These are phyloP conservation scores for Staphylotrichum longicolle DNA, from an alignment of 495 filamentous ascomycete species.

Conservation along the genomic window DNA sequence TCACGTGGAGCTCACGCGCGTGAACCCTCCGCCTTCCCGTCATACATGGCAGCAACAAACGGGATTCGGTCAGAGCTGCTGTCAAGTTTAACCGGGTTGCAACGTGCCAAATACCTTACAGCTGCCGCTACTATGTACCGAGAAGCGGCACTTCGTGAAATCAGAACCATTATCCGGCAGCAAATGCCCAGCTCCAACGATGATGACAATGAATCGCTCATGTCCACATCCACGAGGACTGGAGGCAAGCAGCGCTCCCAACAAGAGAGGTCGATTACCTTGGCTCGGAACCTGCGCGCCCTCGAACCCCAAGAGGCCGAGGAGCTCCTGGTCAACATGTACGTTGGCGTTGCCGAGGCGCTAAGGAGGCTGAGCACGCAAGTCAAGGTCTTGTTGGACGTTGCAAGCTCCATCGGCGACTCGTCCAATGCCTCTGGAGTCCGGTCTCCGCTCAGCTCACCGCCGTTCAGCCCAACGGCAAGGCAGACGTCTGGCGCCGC, in stretches of 20 bases:
- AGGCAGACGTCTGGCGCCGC: constrained; percentile 28
- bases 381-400: constrained; percentile 92
- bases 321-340: constrained; percentile 75
- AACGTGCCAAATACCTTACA: constrained; percentile 71
- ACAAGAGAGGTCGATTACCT: constrained; percentile 83
- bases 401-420: constrained; percentile 72
- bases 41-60: constrained; percentile 70
- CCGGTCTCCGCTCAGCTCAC: constrained; percentile 51
- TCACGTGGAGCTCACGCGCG: constrained; percentile 62
- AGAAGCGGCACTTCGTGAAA: constrained; percentile 81
- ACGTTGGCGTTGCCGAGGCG: constrained; percentile 82
- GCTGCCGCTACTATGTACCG: constrained; percentile 81
- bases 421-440: constrained; percentile 30
- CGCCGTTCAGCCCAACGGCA: constrained; percentile 47
- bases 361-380: constrained; percentile 82
- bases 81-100: constrained; percentile 70
- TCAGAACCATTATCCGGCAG: constrained; percentile 79
- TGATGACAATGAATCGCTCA: constrained; percentile 86
- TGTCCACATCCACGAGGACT: constrained; percentile 79
- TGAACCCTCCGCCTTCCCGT: constrained; percentile 63
- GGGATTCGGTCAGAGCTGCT: constrained; percentile 64
- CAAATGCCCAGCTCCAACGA: constrained; percentile 88
- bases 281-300: constrained; percentile 88
- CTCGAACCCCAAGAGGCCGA: constrained; percentile 84
- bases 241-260: constrained; percentile 66